Percentiles rank a stretch among this genome's conserved stretches.
phyloP scores from a whole-genome alignment of 2,329 filamentous ascomycete species.

The Clonostachys rhizophaga region DNA sequence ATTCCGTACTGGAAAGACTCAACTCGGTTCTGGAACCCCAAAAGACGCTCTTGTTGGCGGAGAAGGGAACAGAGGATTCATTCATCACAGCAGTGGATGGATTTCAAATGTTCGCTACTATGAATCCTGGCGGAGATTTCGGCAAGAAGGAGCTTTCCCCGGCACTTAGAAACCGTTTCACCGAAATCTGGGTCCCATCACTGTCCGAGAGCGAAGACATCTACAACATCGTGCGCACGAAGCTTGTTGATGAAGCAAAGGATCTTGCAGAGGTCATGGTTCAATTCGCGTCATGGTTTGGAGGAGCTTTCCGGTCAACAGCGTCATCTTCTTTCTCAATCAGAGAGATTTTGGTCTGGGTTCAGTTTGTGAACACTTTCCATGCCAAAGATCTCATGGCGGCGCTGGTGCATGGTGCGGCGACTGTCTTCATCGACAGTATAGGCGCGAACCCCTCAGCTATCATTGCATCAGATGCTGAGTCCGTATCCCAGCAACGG shows the following conservation, averaged over 20 bases:
- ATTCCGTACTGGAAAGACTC: conserved; percentile 91
- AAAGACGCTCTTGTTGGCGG: conserved; percentile 81
- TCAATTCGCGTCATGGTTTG: conserved; percentile 90
- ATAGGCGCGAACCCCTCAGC: conserved; percentile 93
- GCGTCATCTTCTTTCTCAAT: conserved; percentile 79
- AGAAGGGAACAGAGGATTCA: conserved; percentile 85
- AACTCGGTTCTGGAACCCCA: conserved; percentile 95
- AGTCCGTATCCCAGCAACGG: conserved; percentile 67
- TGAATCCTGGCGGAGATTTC: conserved; percentile 99
- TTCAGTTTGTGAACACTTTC: conserved; percentile 80
- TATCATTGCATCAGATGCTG: conserved; percentile 67
- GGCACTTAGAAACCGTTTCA: conserved; percentile 92
- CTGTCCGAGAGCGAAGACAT: conserved; percentile 83
- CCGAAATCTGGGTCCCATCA: conserved; percentile 95
- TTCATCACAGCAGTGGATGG: conserved; percentile 69
- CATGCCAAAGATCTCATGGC: conserved; percentile 36
- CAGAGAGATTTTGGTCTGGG: conserved; percentile 89
- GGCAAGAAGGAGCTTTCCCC: conserved; percentile 97
- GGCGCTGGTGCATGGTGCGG: conserved; percentile 73
- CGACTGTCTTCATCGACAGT: conserved; percentile 93
- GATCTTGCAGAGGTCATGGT: conserved; percentile 67
- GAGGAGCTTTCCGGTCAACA: conserved; percentile 70
- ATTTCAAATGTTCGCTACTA: conserved; percentile 96
- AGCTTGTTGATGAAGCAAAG: conserved; percentile 55
- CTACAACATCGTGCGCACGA: conserved; percentile 76